These are phyloP conservation scores for Yamadazyma sp. DNA, from an alignment of 1,139 yeast genomes.

Conservation along the genomic window DNA sequence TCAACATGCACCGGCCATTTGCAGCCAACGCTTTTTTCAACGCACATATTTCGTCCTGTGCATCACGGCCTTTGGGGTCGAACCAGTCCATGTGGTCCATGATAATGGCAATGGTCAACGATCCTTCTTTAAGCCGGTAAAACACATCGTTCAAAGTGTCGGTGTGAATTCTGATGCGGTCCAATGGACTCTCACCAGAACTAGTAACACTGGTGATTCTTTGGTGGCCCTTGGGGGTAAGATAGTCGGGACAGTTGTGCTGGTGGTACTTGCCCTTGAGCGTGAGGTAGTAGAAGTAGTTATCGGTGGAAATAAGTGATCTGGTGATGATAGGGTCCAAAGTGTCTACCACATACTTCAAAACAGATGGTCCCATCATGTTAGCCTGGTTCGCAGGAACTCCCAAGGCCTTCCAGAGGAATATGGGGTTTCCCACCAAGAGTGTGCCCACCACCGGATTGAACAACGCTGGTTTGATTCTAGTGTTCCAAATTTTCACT, in stretches of 20 bases:
- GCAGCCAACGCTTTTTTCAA: slow-evolving; percentile 60
- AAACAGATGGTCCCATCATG: slow-evolving; percentile 72
- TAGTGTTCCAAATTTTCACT: slow-evolving; percentile 57
- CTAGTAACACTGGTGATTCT: slow-evolving; percentile 28
- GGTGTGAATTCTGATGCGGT: slow-evolving; percentile 74
- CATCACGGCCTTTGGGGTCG: slow-evolving; percentile 63
- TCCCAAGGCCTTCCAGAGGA: slow-evolving; percentile 84
- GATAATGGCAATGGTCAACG: slow-evolving; percentile 73
- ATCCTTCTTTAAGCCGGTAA: slow-evolving; percentile 57
- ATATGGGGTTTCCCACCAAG: slow-evolving; percentile 75
- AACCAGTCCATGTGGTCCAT: slow-evolving; percentile 97
- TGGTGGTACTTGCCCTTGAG: slow-evolving; percentile 61
- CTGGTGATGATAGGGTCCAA: slow-evolving; percentile 70
- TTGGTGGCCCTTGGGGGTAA: slow-evolving; percentile 58
- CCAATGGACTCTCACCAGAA: slow-evolving; percentile 45
- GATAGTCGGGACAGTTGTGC: slow-evolving; percentile 74
- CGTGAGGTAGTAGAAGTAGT: slow-evolving; percentile 75
- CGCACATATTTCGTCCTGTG: slow-evolving; percentile 64
- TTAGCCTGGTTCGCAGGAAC: slow-evolving; percentile 83
- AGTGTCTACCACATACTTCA: slow-evolving; percentile 73
- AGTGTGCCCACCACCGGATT: slow-evolving; percentile 67
- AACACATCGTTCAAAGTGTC: slow-evolving; percentile 77
- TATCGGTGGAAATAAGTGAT: slow-evolving; percentile 65
- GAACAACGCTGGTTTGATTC: slow-evolving; percentile 66
- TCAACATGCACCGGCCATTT: slow-evolving; percentile 73